Conservation (phyloP, 1,139 yeast genomes). For the Saccharomyces hybrid region DNA sequence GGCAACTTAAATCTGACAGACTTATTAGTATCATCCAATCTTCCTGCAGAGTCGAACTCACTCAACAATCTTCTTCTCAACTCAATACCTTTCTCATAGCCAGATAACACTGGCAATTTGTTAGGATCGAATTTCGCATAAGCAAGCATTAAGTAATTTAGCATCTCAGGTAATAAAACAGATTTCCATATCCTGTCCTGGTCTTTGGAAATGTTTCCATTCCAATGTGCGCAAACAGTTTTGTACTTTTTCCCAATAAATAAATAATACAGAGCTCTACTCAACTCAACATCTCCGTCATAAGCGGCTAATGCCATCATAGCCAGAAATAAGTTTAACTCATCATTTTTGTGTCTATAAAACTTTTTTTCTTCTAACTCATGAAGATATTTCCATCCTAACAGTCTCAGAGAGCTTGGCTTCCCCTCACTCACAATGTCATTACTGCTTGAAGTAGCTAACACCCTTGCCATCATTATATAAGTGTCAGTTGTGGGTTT, state of each 20-base stretch:
- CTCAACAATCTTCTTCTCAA: slow-evolving; percentile 42
- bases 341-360: slow-evolving; percentile 34
- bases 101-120: slow-evolving; percentile 37
- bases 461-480: slow-evolving; percentile 56
- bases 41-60: slow-evolving; percentile 31
- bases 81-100: slow-evolving; percentile 41
- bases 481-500: slow-evolving; percentile 45
- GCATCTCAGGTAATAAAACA: slow-evolving; percentile 38
- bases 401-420: slow-evolving; percentile 21
- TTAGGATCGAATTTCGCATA: slow-evolving; percentile 41
- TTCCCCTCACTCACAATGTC: slow-evolving; percentile 27
- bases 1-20: slow-evolving; percentile 43
- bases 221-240: slow-evolving; percentile 5
- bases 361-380: slow-evolving; percentile 44
- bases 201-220: slow-evolving; percentile 1
- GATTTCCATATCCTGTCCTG: slow-evolving; percentile 19
- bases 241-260: slow-evolving; percentile 39
- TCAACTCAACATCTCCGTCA: slow-evolving; percentile 70
- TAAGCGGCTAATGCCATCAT: slow-evolving; percentile 67
- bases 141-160: slow-evolving; percentile 49
- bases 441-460: slow-evolving; percentile 68
- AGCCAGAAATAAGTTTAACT: slow-evolving; percentile 47
- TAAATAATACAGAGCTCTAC: slow-evolving; percentile 63
- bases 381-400: slow-evolving; percentile 69
- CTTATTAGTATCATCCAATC: slow-evolving; percentile 19